A percentile compares a stretch with the other conserved stretches of the same genome.
phyloP scores from a whole-genome alignment of 331 rosid genomes.

The Prunus yedoensis region DNA sequence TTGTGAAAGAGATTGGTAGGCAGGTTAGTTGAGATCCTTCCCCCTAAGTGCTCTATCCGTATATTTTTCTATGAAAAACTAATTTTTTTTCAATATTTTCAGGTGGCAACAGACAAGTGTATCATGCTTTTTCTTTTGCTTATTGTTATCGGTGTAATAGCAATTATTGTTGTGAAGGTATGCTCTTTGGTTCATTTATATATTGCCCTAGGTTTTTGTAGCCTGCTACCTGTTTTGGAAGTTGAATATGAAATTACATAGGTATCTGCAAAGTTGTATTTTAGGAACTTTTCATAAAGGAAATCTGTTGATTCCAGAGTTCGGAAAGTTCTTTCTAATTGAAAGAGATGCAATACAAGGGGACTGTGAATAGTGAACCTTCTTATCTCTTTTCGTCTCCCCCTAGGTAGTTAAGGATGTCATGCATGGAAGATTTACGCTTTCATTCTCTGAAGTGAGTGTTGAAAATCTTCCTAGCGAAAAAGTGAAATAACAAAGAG shows the following conservation, averaged over 20 bases:
- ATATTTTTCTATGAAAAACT: slow-evolving; percentile 10
- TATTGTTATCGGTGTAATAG: slow-evolving; percentile 89
- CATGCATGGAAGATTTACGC: not conserved
- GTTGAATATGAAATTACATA: not conserved
- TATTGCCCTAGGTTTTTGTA: slow-evolving; percentile 9
- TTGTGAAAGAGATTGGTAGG: slow-evolving; percentile 97
- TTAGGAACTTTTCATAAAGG: not conserved
- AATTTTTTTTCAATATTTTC: slow-evolving; percentile 23
- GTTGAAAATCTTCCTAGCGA: not conserved
- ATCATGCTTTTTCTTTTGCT: slow-evolving; percentile 93
- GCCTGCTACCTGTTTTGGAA: not conserved
- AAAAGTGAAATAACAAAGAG: not conserved
- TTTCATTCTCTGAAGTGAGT: not conserved
- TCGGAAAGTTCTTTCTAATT: not conserved
- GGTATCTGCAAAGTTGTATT: not conserved
- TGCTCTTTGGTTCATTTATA: slow-evolving; percentile 17
- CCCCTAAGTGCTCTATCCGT: slow-evolving; percentile 3
- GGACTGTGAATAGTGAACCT: not conserved
- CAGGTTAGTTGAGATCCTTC: slow-evolving; percentile 55
- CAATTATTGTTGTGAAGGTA: slow-evolving; percentile 97
- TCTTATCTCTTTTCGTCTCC: not conserved
- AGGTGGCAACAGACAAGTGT: slow-evolving; percentile 99
- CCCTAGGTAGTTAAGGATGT: not conserved
- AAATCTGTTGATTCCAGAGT: not conserved
- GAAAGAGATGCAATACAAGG: too few species aligned